A percentile compares a stretch with the other conserved stretches of the same genome.
Evolutionary conservation across 2,329 filamentous ascomycete genomes (phyloP).

Genomic region (Penicillium corylophilum): DNA sequence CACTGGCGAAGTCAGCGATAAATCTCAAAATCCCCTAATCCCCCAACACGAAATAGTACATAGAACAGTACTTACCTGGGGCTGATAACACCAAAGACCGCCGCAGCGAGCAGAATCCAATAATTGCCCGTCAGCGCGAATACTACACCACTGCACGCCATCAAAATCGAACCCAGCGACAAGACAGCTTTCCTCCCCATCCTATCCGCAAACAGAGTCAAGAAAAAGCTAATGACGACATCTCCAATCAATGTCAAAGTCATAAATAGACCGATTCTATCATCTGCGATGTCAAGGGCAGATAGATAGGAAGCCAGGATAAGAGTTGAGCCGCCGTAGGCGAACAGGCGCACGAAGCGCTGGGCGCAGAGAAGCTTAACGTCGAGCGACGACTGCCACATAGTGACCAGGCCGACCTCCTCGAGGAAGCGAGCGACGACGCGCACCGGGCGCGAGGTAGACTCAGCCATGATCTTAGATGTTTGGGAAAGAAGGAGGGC

Average conservation of each 20-base stretch:
- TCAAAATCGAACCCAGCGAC: conserved; percentile 54
- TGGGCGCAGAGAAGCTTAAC: conserved; percentile 42
- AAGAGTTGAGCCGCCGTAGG: conserved; percentile 62
- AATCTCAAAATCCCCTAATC: neutral
- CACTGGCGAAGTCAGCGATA: conserved; percentile 32
- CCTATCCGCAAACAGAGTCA: conserved; percentile 60
- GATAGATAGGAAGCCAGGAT: conserved; percentile 63
- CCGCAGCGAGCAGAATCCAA: conserved; percentile 59
- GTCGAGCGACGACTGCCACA: conserved; percentile 39
- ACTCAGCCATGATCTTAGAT: conserved; percentile 6
- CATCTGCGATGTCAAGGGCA: conserved; percentile 56
- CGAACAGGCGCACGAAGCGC: conserved; percentile 57
- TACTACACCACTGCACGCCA: conserved; percentile 56
- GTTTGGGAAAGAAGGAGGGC: too few relatives aligned
- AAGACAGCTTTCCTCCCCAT: conserved; percentile 58
- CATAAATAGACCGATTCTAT: conserved; percentile 64
- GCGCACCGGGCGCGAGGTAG: conserved; percentile 4
- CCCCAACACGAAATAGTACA: too few relatives aligned
- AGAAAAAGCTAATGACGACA: conserved; percentile 56
- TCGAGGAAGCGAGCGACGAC: conserved; percentile 17
- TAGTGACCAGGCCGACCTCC: conserved; percentile 39
- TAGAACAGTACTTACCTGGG: conserved; percentile 45
- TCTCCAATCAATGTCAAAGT: conserved; percentile 62
- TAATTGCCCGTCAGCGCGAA: conserved; percentile 59
- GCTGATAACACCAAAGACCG: conserved; percentile 62